Percentiles rank a stretch among this genome's conserved stretches.
phyloP scores from a whole-genome alignment of 257 asterid genomes.

The Solanum sejunctum region DNA sequence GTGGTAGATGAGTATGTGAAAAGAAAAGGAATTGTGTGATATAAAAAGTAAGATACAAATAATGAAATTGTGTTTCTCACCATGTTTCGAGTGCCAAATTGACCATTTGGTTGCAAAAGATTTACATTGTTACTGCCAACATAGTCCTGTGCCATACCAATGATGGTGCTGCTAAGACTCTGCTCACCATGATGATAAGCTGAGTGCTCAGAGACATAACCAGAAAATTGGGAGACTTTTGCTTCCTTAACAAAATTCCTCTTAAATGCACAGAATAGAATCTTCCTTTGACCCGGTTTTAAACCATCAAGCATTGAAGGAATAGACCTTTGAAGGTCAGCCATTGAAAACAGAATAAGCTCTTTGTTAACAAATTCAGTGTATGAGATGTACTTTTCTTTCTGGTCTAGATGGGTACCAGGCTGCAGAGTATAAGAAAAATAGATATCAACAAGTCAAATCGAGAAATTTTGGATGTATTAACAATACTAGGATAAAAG shows the following conservation, averaged over 20 bases:
- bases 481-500: not conserved
- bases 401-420: constrained; percentile 81
- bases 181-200: constrained; percentile 99
- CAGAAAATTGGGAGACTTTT: constrained; percentile 89
- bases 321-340: constrained; percentile 95
- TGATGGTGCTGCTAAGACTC: constrained; percentile 85
- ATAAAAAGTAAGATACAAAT: not conserved
- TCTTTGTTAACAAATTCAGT: constrained; percentile 94
- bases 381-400: constrained; percentile 51
- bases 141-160: constrained; percentile 94
- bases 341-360: constrained; percentile 80
- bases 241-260: constrained; percentile 78
- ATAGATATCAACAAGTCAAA: not conserved
- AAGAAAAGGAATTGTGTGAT: not conserved
- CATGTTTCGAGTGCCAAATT: constrained; percentile 90
- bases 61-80: constrained; percentile 14
- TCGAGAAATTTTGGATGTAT: not conserved
- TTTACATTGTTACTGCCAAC: constrained; percentile 94
- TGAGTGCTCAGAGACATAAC: constrained; percentile 95
- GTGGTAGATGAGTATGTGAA: not conserved
- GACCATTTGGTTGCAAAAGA: constrained; percentile 88
- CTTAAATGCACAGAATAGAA: constrained; percentile 85
- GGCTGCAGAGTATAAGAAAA: constrained; percentile 41
- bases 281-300: constrained; percentile 98
- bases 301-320: constrained; percentile 98